Evolutionary conservation across 2,329 filamentous ascomycete species (phyloP).

Genomic region (Zalaria obscura): DNA sequence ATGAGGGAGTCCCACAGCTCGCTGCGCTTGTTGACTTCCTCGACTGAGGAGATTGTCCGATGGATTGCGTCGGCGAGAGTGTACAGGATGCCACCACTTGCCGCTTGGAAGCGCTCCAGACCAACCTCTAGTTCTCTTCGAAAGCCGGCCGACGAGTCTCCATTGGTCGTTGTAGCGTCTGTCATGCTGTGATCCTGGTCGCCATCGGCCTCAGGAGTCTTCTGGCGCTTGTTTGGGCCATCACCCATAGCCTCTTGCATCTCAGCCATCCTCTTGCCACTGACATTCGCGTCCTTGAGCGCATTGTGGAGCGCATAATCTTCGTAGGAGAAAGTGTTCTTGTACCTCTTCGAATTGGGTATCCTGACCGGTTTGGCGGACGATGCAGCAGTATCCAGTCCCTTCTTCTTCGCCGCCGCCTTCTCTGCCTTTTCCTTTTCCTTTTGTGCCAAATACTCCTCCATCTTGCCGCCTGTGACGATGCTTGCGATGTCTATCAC

Average conservation of each 20-base stretch:
- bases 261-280: conserved; percentile 31
- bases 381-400: conserved; percentile 35
- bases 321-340: conserved; percentile 61
- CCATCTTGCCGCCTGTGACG: conserved; percentile 66
- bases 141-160: conserved; percentile 14
- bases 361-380: conserved; percentile 45
- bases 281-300: conserved; percentile 35
- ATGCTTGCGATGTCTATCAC: conserved; percentile 76
- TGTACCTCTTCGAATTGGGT: conserved; percentile 57
- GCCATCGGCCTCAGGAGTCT: conserved; percentile 18
- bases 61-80: conserved; percentile 75
- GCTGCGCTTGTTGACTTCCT: conserved; percentile 71
- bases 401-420: conserved; percentile 42
- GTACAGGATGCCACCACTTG: conserved; percentile 60
- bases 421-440: conserved; percentile 65
- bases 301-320: conserved; percentile 44
- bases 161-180: conserved; percentile 9
- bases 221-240: conserved; percentile 25
- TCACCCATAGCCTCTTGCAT: conserved; percentile 39
- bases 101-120: conserved; percentile 53
- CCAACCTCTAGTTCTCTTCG: conserved; percentile 60
- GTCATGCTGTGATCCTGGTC: conserved; percentile 11
- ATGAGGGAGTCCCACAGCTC: conserved; percentile 86
- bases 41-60: conserved; percentile 65
- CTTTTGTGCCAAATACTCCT: conserved; percentile 54